Evolutionary conservation across 129 eudicot species (phyloP).

Genomic region (Centella asiatica): DNA sequence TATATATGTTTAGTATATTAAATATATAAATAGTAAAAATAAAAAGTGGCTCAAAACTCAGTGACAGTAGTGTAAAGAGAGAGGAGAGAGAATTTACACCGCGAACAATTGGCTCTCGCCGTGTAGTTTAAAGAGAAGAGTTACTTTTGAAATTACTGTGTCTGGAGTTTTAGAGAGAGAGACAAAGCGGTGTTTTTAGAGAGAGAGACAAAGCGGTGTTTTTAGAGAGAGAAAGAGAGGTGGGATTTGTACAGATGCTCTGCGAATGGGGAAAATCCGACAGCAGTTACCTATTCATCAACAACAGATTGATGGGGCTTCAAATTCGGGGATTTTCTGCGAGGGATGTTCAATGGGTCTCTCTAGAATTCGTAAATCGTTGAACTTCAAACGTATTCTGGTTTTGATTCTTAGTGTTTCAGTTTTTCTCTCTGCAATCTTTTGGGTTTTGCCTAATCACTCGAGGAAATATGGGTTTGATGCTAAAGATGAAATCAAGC

Average conservation of each 20-base stretch:
- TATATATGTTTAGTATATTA: too few species aligned
- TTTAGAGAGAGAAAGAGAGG: constrained; percentile 9
- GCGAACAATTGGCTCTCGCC: constrained; percentile 42
- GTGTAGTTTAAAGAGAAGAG: constrained; percentile 6
- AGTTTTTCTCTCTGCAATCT: constrained; percentile 41
- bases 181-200: neutral
- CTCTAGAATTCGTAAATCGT: constrained; percentile 20
- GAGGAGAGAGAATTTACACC: constrained; percentile 26
- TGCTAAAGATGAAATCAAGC: constrained; percentile 44
- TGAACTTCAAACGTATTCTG: constrained; percentile 43
- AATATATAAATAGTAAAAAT: neutral
- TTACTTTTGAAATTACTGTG: neutral
- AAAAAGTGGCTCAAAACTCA: constrained; percentile 1
- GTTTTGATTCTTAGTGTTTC: constrained; percentile 41
- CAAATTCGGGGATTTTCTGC: constrained; percentile 24
- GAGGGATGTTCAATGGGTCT: constrained; percentile 26
- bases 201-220: neutral
- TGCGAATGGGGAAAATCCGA: constrained; percentile 64
- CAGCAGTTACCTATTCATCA: constrained; percentile 44
- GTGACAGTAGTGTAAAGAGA: constrained; percentile 13
- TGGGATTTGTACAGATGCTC: constrained; percentile 50
- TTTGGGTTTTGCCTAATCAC: constrained; percentile 37
- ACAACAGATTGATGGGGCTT: constrained; percentile 14
- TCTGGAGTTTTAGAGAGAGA: constrained; percentile 3
- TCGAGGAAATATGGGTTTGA: constrained; percentile 34